Percentiles rank a stretch among this genome's conserved stretches.
phyloP scores from a whole-genome alignment of 257 asterid genomes.

The Parsonsia alboflavescens region DNA sequence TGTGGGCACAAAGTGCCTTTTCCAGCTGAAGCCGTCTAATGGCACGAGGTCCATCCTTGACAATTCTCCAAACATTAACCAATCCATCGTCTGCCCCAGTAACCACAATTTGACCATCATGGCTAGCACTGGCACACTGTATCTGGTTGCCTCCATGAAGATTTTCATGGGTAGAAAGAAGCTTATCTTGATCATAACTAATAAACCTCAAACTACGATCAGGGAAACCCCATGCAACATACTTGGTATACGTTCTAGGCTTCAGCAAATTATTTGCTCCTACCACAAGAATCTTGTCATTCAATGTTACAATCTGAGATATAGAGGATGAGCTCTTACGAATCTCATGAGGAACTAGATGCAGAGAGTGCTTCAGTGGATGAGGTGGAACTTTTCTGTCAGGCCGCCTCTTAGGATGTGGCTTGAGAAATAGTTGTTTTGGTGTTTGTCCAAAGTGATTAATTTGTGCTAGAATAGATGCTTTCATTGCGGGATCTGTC shows the following conservation, averaged over 20 bases:
- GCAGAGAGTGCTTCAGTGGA: conserved; percentile 64
- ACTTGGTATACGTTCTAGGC: conserved; percentile 72
- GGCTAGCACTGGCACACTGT: conserved; percentile 82
- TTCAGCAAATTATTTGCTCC: conserved; percentile 72
- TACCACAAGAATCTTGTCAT: conserved; percentile 77
- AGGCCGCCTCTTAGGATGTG: conserved; percentile 87
- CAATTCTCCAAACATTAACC: conserved; percentile 80
- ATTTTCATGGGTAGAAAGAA: conserved; percentile 89
- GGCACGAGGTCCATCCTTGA: conserved; percentile 74
- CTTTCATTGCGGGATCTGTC: conserved; percentile 96
- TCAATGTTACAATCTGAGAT: conserved; percentile 62
- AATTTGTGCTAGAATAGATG: conserved; percentile 95
- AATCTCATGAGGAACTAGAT: conserved; percentile 71
- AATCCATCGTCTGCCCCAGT: conserved; percentile 94
- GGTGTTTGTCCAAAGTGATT: conserved; percentile 99
- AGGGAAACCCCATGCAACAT: conserved; percentile 94
- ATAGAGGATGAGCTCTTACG: conserved; percentile 75
- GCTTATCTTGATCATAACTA: conserved; percentile 84
- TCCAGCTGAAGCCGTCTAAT: conserved; percentile 56
- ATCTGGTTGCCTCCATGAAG: conserved; percentile 98
- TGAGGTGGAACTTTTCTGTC: conserved; percentile 73
- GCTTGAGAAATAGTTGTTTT: conserved; percentile 79
- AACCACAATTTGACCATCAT: conserved; percentile 80
- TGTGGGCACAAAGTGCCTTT: conserved; percentile 84
- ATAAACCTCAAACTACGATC: conserved; percentile 88